A percentile compares a stretch with the other conserved stretches of the same genome.
Conservation (phyloP, 805 yeast species). For the Peterozyma xylosa region DNA sequence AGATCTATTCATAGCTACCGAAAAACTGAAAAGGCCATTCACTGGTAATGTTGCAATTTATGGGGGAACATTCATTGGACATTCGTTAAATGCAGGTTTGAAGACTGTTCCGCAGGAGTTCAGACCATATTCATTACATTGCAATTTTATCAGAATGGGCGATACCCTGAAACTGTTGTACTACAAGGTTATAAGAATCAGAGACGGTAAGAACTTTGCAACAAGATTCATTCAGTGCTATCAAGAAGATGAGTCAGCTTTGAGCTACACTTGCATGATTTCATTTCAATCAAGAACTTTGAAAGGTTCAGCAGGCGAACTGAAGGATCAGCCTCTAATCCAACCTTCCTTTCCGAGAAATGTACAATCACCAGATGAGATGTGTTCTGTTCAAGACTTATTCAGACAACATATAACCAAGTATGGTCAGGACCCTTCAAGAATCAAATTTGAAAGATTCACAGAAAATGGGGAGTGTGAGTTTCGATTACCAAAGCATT, state of each 20-base stretch:
- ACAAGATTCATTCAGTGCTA: slow-evolving; percentile 46
- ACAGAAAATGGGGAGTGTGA: slow-evolving; percentile 8
- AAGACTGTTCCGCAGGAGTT: slow-evolving; percentile 36
- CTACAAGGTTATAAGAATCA: slow-evolving; percentile 45
- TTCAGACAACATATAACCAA: too few species aligned
- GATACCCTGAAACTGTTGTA: slow-evolving; percentile 33
- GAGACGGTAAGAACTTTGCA: slow-evolving; percentile 44
- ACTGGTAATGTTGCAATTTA: neutral
- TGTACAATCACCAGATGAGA: slow-evolving; percentile 19
- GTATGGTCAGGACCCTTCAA: too few species aligned
- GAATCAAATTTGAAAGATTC: slow-evolving; percentile 15
- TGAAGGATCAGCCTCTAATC: slow-evolving; percentile 20
- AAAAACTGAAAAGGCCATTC: neutral
- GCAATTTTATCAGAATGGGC: slow-evolving; percentile 56
- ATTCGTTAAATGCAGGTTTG: slow-evolving; percentile 44
- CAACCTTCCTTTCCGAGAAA: slow-evolving; percentile 19
- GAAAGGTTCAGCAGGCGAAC: slow-evolving; percentile 23
- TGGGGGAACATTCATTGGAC: slow-evolving; percentile 5
- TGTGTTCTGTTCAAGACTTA: slow-evolving; percentile 10
- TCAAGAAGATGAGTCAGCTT: slow-evolving; percentile 35
- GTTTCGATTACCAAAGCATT: slow-evolving; percentile 25
- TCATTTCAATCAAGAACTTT: slow-evolving; percentile 29
- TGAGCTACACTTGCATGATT: slow-evolving; percentile 45
- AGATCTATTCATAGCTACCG: slow-evolving; percentile 2
- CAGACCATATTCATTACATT: slow-evolving; percentile 54